Base-by-base conservation (phyloP, 345 rosid genomes). In the Noccaea caerulescens region DNA sequence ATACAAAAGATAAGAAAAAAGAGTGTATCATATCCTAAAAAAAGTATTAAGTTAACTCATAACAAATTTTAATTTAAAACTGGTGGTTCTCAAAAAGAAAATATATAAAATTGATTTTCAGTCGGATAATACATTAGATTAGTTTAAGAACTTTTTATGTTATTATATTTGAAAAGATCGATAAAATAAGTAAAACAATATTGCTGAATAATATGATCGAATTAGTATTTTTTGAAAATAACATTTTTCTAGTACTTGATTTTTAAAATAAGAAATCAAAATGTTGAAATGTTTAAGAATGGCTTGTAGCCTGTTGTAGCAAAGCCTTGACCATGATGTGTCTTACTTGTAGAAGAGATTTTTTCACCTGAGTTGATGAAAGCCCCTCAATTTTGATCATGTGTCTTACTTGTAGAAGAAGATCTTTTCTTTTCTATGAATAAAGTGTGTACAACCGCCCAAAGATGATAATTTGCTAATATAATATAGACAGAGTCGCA, bases 281-380 rank as follows among this genome's bases (percentile, higher is more conserved):
- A 5, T 41, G 47, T 38, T 58, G 37, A 8, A 36, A 34, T 8
- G 27, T 13, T 14, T 0, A 23, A 59, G 36, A 12, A 12, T 4
- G 43, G 41, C 30, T 11, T 14, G 43, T 46, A 14, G 32, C 10
- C 45, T 50, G 42, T 34, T 8, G 41, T 42, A 27, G 41, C 43
- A 53, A 44, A 44, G 38, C 41, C 53, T 67, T 67, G 41, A 30
- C 71, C 30, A 27, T 27, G 4, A 27, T 38, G 39, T 27, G 39
- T 27, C 61, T 41, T 10, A 41, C 51, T 39, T 41, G 7, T 54
- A 55, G 25, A 37, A n/a, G 9, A 8, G 16, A 4, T 23, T 49
- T 7, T 6, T 32, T 8, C 51, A 41, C 18, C 25, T 13, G 6
- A 27, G 42, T 66, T 53, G 30, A 16, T 4, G 36, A 4, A 16